Evolutionary conservation across 1,284 basidiomycete genomes (phyloP).

Genomic region (Apiotrichum laibachii): DNA sequence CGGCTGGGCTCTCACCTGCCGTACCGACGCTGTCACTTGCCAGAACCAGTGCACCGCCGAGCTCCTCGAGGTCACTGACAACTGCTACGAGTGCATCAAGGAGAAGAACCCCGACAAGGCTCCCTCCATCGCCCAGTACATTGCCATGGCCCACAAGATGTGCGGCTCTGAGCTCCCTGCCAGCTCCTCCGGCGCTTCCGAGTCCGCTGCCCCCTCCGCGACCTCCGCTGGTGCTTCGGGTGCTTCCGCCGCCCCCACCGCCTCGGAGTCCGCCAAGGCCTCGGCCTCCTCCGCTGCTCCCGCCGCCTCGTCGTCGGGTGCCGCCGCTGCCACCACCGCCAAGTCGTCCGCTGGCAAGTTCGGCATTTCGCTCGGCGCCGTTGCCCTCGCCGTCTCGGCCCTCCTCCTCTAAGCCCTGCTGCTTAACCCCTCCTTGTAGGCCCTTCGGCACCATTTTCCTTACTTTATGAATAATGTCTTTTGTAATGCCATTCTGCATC

Average conservation of each 20-base stretch:
- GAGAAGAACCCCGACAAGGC: constrained; percentile 13
- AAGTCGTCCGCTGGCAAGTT: not conserved
- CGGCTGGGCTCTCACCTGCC: constrained; percentile 21
- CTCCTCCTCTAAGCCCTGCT: constrained; percentile 1
- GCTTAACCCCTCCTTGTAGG: no score
- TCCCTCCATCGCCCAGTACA: constrained; percentile 6
- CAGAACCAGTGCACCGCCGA: constrained; percentile 20
- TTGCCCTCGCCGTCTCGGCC: not conserved
- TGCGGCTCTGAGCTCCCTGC: constrained; percentile 11
- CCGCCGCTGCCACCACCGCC: not conserved
- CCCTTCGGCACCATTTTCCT: no score
- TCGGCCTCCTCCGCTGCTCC: not conserved
- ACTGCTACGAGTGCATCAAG: constrained; percentile 16
- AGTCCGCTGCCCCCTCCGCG: not conserved
- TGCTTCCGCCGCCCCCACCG: constrained; percentile 1
- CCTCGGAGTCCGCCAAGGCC: not conserved
- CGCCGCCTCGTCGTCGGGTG: not conserved
- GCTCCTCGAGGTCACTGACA: constrained; percentile 12
- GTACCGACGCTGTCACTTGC: constrained; percentile 18
- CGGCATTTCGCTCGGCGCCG: not conserved
- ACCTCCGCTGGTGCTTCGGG: no score
- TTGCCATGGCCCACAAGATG: constrained; percentile 15
- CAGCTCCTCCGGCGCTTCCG: not conserved
- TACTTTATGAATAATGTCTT: no score
- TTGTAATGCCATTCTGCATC: no score